Base-by-base conservation (phyloP, 148 eudicot genomes). In the Gaultheria prostrata region DNA sequence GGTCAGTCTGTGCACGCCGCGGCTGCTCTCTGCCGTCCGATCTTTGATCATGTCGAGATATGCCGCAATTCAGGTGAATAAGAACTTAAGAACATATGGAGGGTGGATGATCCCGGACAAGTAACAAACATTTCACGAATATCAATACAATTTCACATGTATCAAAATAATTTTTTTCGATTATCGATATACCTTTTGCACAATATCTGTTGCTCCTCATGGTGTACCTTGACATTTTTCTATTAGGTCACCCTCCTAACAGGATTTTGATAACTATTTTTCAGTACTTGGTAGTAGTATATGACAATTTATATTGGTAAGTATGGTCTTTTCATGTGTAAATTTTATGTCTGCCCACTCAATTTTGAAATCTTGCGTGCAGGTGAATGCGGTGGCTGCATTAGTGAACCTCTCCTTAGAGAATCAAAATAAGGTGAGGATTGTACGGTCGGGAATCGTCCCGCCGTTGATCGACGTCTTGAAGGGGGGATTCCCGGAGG, bases 331-430 rank as follows among this genome's bases (percentile, higher is more conserved):
- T 56, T 56, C 8, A 5, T 17, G 20, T 20, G 24, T 20, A 0
- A 56, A 1, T 21, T 7, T 59, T 21, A 21, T 59, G 12, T 59
- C 6, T 59, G 26, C 0, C 24, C 32, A 63, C 1, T 1, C 30
- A 63, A 63, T 24, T 4, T 24, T n/a, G 14, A 63, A 63, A 63
- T 63, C 30, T 4, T 24, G 32, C 4, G 30, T 94, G 39, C 95
- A 94, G 84, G 93, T 92, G 28, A 92, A 96, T 77, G 85, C 95
- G 0, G 93, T 91, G 4, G 98, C 98, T 35, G 91, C 88, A 12
- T 35, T 94, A 86, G 98, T 95, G 78, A 95, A 95, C 77, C 80
- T 95, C 6, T 95, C 98, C 15, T 65, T 95, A 59, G 95, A 93
- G 82, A 90, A 92, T 11, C 86, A 57, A 28, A 96, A 93, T 88